Evolutionary conservation across 2,329 filamentous ascomycete species (phyloP).

Genomic region (Albifimbria verrucaria): DNA sequence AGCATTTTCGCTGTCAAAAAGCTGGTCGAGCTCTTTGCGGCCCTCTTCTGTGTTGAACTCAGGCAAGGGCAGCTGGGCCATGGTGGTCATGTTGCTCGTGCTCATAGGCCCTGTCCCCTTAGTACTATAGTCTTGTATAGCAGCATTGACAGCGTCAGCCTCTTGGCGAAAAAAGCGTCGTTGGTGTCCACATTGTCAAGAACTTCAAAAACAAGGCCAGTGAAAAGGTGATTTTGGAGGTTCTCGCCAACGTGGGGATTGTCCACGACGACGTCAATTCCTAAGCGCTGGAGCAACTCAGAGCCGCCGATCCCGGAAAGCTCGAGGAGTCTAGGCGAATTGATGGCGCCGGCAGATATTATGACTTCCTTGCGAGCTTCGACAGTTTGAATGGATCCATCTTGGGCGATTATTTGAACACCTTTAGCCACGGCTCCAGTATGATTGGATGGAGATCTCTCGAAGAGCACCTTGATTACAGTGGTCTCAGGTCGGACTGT

Average conservation of each 20-base stretch:
- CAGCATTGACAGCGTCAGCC: not conserved
- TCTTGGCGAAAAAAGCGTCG: not conserved
- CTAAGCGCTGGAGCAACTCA: conserved; percentile 25
- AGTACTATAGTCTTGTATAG: not conserved
- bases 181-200: not conserved
- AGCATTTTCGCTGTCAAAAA: not conserved
- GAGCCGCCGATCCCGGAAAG: conserved; percentile 35
- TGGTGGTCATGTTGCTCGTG: not conserved
- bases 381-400: conserved; percentile 3
- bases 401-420: conserved; percentile 12
- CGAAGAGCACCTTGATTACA: conserved; percentile 18
- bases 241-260: conserved; percentile 34
- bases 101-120: not conserved
- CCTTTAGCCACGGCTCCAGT: conserved; percentile 12
- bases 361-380: conserved; percentile 35
- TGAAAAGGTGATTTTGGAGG: conserved; percentile 29
- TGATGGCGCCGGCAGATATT: conserved; percentile 35
- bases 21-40: not conserved
- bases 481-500: conserved; percentile 15
- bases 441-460: conserved; percentile 4
- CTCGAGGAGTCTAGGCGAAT: conserved; percentile 38
- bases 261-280: conserved; percentile 26
- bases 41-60: not conserved
- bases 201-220: not conserved
- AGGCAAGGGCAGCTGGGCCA: not conserved